These are phyloP conservation scores for Moesziomyces sp. DNA, from an alignment of 1,284 basidiomycete genomes.

Conservation along the genomic window DNA sequence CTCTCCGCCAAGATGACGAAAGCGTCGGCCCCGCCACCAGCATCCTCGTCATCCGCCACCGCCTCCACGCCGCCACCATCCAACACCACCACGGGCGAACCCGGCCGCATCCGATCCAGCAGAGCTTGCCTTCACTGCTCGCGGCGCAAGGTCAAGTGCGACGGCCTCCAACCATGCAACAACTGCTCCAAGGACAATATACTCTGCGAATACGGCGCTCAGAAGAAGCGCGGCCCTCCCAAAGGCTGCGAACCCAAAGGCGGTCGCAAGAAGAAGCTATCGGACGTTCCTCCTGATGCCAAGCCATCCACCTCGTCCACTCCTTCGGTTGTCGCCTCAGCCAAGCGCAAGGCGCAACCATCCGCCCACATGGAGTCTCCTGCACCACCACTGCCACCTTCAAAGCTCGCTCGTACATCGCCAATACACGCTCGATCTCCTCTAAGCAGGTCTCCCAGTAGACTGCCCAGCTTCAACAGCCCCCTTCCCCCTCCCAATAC, in stretches of 20 bases:
- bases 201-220: constrained; percentile 37
- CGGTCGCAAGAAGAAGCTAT: constrained; percentile 36
- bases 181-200: constrained; percentile 30
- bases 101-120: constrained; percentile 39
- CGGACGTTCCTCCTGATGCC: constrained; percentile 1
- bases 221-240: constrained; percentile 47
- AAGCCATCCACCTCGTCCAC: constrained; percentile 1
- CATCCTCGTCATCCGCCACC: constrained; percentile 2
- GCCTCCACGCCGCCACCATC: neutral
- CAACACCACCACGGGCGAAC: neutral
- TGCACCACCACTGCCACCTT: neutral
- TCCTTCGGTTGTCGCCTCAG: neutral
- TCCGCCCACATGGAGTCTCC: neutral
- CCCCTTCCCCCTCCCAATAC: no score
- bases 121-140: constrained; percentile 44
- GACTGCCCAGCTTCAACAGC: no score
- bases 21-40: no score
- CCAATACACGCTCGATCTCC: no score
- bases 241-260: constrained; percentile 45
- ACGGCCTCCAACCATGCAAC: constrained; percentile 43
- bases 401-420: constrained; percentile 1
- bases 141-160: constrained; percentile 49
- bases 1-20: constrained; percentile 2
- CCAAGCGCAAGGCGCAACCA: constrained; percentile 7
- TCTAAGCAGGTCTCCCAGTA: no score